A percentile compares a stretch with the other conserved stretches of the same genome.
phyloP scores from a whole-genome alignment of 306 rosid genomes.

The Glycyrrhiza uralensis region DNA sequence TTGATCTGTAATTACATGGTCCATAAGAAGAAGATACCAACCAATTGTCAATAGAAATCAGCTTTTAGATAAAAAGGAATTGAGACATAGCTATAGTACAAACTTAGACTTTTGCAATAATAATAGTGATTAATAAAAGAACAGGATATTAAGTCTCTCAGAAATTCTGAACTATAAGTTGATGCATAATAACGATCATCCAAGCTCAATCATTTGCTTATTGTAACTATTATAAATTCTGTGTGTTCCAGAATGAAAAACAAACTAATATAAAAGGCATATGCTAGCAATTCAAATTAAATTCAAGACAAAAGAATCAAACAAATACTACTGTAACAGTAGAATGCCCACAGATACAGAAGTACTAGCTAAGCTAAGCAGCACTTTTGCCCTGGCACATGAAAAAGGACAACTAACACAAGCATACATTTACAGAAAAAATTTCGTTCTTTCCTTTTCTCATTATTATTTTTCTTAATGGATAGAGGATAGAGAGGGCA shows the following conservation, averaged over 20 bases:
- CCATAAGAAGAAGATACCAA: not conserved
- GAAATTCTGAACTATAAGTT: not conserved
- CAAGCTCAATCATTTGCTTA: not conserved
- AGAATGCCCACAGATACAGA: not conserved
- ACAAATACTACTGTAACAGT: not conserved
- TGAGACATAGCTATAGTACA: not conserved
- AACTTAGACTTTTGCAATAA: not conserved
- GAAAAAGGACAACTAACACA: not conserved
- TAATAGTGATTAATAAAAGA: not conserved
- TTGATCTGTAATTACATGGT: slow-evolving; percentile 57
- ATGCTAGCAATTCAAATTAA: not conserved
- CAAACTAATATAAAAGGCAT: not conserved
- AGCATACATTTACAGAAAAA: not conserved
- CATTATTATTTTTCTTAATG: not conserved
- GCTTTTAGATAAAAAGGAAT: not conserved
- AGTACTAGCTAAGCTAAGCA: not conserved
- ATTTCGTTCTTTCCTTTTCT: not conserved
- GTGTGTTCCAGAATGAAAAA: not conserved
- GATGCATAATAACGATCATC: slow-evolving; percentile 4
- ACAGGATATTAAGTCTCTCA: not conserved
- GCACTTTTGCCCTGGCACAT: not conserved
- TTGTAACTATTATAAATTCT: not conserved
- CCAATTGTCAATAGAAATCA: not conserved
- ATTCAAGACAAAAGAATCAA: not conserved
- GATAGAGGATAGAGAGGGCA: not conserved